phyloP scores from a whole-genome alignment of 768 basidiomycete genomes.

The Collybiopsis confluens region DNA sequence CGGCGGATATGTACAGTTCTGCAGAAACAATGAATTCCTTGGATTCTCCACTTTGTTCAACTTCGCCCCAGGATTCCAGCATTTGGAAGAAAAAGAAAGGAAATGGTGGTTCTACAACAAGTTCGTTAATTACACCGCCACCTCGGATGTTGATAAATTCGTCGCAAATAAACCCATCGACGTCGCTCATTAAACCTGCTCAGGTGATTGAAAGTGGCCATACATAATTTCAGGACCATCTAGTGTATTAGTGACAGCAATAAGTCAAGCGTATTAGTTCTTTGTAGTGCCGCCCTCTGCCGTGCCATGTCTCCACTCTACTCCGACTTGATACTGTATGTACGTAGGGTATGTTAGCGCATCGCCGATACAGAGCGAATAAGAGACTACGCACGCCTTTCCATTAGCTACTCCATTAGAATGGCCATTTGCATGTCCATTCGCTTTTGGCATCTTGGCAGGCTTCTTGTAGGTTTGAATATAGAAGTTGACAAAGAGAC shows the following conservation, averaged over 20 bases:
- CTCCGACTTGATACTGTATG: conserved; percentile 2
- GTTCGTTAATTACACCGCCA: conserved; percentile 2
- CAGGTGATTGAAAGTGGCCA: too few species aligned
- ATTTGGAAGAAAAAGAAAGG: conserved; percentile 15
- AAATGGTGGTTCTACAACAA: background rate
- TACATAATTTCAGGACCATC: too few species aligned
- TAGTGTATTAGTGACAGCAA: conserved; percentile 8
- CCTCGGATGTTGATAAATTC: too few species aligned
- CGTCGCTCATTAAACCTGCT: too few species aligned
- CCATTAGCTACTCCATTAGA: conserved; percentile 40
- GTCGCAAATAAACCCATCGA: too few species aligned
- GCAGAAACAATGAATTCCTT: conserved; percentile 59
- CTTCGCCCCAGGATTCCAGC: conserved; percentile 30
- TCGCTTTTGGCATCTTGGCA: conserved; percentile 27
- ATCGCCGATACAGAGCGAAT: background rate
- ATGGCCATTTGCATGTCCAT: conserved; percentile 38
- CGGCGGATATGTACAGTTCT: conserved; percentile 57
- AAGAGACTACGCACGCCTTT: conserved; percentile 21
- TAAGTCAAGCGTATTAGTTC: background rate
- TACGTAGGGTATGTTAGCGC: background rate
- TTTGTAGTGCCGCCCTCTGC: background rate
- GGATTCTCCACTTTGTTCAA: conserved; percentile 17
- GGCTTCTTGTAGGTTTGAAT: conserved; percentile 80
- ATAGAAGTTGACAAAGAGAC: conserved; percentile 95
- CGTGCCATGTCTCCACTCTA: background rate